phyloP scores from a whole-genome alignment of 345 rosid species.

The Eucalyptus marginata region DNA sequence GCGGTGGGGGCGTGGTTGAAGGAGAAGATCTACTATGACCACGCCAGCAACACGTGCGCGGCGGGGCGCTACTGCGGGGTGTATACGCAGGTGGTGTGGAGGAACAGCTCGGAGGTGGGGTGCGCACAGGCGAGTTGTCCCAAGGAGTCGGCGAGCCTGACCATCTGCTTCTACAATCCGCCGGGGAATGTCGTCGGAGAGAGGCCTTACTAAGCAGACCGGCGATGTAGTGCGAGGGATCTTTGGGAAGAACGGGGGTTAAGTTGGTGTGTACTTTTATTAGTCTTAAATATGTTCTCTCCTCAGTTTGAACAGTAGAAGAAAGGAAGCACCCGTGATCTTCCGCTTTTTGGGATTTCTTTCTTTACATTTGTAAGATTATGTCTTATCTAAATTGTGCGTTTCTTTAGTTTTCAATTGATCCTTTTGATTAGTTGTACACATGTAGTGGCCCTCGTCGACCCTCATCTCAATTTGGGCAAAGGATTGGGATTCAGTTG shows the following conservation, averaged over 20 bases:
- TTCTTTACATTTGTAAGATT: background rate
- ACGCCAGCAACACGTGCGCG: slow-evolving; percentile 39
- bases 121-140: slow-evolving; percentile 59
- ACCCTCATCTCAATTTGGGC: background rate
- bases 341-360: background rate
- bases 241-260: background rate
- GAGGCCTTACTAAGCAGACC: slow-evolving; percentile 32
- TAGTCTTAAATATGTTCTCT: background rate
- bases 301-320: background rate
- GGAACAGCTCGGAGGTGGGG: slow-evolving; percentile 50
- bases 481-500: background rate
- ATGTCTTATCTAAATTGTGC: background rate
- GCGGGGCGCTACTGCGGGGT: slow-evolving; percentile 53
- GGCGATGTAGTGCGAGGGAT: background rate
- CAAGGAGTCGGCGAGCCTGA: slow-evolving; percentile 34
- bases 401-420: background rate
- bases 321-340: background rate
- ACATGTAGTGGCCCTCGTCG: background rate
- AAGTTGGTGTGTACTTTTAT: background rate
- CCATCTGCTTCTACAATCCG: slow-evolving; percentile 75
- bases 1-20: slow-evolving; percentile 66
- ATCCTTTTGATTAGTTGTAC: background rate
- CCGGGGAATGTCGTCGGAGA: slow-evolving; percentile 77
- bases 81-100: slow-evolving; percentile 84
- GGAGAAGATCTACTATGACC: slow-evolving; percentile 53